Evolutionary conservation across 345 rosid species (phyloP).

Genomic region (Gossypium thurberi): DNA sequence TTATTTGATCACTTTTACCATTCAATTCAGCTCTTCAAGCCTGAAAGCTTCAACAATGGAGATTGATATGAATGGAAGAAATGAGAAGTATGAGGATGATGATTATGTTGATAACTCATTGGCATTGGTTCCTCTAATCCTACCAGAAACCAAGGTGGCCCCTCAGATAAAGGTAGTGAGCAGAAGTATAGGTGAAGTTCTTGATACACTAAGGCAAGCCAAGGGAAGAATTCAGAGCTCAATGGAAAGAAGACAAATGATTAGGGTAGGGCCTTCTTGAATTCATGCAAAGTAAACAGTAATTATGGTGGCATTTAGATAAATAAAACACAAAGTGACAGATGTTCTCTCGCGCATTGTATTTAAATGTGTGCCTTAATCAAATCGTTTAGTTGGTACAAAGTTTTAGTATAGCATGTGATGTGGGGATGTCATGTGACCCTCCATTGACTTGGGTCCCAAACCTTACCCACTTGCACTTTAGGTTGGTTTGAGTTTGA

Average conservation of each 20-base stretch:
- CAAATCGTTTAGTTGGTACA: neutral
- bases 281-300: slow-evolving; percentile 11
- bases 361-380: neutral
- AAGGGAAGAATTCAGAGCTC: slow-evolving; percentile 32
- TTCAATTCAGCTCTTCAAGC: slow-evolving; percentile 8
- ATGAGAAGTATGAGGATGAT: neutral
- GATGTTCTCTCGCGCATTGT: neutral
- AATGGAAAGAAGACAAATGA: slow-evolving; percentile 32
- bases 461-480: neutral
- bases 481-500: neutral
- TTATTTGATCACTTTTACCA: neutral
- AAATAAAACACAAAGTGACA: neutral
- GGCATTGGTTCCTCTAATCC: slow-evolving; percentile 35
- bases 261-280: slow-evolving; percentile 29
- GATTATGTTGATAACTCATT: slow-evolving; percentile 27
- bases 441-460: neutral
- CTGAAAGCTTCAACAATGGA: slow-evolving; percentile 9
- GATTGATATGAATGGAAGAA: slow-evolving; percentile 11
- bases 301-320: slow-evolving; percentile 5
- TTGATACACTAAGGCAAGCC: slow-evolving; percentile 37
- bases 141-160: slow-evolving; percentile 13
- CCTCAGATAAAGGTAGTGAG: slow-evolving; percentile 20
- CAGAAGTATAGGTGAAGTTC: slow-evolving; percentile 37
- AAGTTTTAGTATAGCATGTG: neutral
- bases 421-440: neutral